Conservation (phyloP, 139 green algal species). For the Chlamydomonas eustigma region DNA sequence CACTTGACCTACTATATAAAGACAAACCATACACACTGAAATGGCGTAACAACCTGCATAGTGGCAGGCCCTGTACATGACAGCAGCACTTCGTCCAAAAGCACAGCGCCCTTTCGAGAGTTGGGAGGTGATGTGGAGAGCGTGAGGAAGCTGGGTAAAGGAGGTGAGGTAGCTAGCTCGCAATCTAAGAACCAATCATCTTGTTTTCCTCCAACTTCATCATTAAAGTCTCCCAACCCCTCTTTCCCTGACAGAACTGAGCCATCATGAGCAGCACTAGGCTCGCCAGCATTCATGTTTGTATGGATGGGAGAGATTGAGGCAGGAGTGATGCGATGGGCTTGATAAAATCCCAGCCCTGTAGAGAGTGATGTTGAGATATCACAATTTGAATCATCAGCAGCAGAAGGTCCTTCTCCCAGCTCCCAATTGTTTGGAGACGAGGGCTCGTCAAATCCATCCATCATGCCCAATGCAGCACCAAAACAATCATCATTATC, state of each 20-base stretch:
- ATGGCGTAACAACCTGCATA: neutral
- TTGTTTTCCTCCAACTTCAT: neutral
- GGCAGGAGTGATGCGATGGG: neutral
- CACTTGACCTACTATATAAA: no score
- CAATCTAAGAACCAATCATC: neutral
- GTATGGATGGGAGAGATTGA: neutral
- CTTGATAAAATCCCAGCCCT: no score
- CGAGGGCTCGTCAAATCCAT: no score
- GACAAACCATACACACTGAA: no score
- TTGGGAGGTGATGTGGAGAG: conserved; percentile 17
- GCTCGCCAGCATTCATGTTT: neutral
- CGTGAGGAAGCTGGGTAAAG: neutral
- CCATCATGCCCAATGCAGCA: no score
- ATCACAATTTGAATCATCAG: no score
- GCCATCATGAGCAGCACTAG: neutral
- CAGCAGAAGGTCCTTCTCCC: no score
- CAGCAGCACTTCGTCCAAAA: conserved; percentile 24
- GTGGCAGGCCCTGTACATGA: neutral
- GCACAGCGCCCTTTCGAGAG: conserved; percentile 37
- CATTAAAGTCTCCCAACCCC: neutral
- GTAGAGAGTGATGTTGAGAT: no score
- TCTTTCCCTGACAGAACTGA: neutral
- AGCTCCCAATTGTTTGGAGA: no score
- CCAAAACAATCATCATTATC: no score
- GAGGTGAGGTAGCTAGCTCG: conserved; percentile 21